phyloP scores from a whole-genome alignment of 225 moss, liverwort and hornwort genomes.

The Lunularia cruciata region DNA sequence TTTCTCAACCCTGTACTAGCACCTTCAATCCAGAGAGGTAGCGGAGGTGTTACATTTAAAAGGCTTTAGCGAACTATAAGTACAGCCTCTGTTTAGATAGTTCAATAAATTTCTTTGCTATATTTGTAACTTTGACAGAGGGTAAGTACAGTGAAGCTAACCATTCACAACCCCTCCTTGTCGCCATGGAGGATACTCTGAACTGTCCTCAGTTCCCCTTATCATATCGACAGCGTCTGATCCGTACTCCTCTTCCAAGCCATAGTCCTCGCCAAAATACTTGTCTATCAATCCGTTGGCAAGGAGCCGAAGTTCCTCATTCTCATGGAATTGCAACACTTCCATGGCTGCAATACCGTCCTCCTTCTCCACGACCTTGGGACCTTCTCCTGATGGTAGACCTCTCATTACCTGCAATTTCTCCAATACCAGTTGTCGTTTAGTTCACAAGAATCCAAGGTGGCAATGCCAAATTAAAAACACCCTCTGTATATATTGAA shows the following conservation, averaged over 20 bases:
- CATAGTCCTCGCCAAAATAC: constrained; percentile 92
- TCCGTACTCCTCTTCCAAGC: constrained; percentile 89
- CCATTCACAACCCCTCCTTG: constrained; percentile 55
- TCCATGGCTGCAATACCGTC: constrained; percentile 97
- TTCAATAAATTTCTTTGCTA: neutral
- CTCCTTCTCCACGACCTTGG: constrained; percentile 92
- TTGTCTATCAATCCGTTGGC: constrained; percentile 78
- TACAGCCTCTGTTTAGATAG: neutral
- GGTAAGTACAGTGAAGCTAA: constrained; percentile 10
- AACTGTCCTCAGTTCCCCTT: constrained; percentile 42
- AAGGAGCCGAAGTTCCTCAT: constrained; percentile 75
- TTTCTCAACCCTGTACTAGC: neutral
- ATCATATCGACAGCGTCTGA: constrained; percentile 42
- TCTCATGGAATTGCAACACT: constrained; percentile 77
- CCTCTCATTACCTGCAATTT: constrained; percentile 85
- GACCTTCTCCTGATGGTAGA: constrained; percentile 73
- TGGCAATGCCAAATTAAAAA: neutral
- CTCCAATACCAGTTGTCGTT: neutral
- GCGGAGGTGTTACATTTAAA: neutral
- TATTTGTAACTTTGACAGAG: neutral
- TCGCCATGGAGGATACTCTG: constrained; percentile 90
- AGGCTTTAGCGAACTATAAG: neutral
- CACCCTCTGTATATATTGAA: neutral
- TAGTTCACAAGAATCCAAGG: neutral
- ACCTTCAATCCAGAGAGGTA: neutral